A percentile compares a stretch with the other conserved stretches of the same genome.
These are phyloP conservation scores for Suillus luteus DNA, from an alignment of 768 basidiomycete species.

Conservation along the genomic window DNA sequence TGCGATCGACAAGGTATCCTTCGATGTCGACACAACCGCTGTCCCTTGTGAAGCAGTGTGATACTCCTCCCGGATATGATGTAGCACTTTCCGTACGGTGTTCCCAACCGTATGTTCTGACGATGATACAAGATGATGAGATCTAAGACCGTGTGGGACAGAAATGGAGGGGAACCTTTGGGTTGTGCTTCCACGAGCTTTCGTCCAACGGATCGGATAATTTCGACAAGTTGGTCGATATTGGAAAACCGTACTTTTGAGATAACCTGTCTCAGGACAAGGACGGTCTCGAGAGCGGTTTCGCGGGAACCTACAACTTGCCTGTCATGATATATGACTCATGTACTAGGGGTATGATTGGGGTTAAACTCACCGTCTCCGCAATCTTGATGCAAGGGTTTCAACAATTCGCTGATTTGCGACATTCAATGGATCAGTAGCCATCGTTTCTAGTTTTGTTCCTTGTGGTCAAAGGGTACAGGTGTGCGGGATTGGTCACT, in stretches of 20 bases:
- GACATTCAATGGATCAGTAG: slow-evolving; percentile 38
- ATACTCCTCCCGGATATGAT: slow-evolving; percentile 95
- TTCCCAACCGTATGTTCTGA: slow-evolving; percentile 95
- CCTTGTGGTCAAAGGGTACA: background rate
- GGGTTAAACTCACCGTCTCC: slow-evolving; percentile 60
- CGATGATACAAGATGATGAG: slow-evolving; percentile 6
- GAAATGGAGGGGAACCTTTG: slow-evolving; percentile 62
- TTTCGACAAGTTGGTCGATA: slow-evolving; percentile 79
- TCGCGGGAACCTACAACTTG: slow-evolving; percentile 90
- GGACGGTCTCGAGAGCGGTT: slow-evolving; percentile 86
- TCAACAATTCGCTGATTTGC: slow-evolving; percentile 65
- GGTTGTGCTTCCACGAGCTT: slow-evolving; percentile 89
- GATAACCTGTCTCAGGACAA: slow-evolving; percentile 87
- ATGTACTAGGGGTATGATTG: slow-evolving; percentile 11
- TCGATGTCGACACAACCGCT: slow-evolving; percentile 38
- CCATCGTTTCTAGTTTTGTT: slow-evolving; percentile 34
- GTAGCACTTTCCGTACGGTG: slow-evolving; percentile 88
- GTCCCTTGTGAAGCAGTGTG: slow-evolving; percentile 68
- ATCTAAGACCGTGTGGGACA: slow-evolving; percentile 13
- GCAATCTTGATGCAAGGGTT: slow-evolving; percentile 65
- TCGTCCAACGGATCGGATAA: slow-evolving; percentile 79
- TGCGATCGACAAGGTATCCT: slow-evolving; percentile 66
- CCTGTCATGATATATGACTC: slow-evolving; percentile 45
- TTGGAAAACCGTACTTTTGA: slow-evolving; percentile 83
- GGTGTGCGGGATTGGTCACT: background rate